Conservation (phyloP, 2,329 filamentous ascomycete genomes). For the Xylaria arbuscula region DNA sequence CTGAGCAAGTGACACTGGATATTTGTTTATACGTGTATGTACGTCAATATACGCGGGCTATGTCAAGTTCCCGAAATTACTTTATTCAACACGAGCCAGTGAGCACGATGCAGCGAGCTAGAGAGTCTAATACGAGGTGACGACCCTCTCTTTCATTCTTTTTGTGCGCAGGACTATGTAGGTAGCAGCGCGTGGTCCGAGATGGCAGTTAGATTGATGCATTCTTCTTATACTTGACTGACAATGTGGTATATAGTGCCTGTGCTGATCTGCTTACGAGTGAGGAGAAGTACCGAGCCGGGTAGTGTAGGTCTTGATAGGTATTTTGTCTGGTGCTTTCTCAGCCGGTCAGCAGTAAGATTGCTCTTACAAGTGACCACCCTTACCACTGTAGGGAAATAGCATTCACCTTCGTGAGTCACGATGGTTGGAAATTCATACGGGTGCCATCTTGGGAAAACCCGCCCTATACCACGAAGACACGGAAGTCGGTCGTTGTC, state of each 20-base stretch:
- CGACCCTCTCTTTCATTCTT: background rate
- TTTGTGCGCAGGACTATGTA: background rate
- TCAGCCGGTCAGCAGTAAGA: background rate
- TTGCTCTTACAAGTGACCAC: background rate
- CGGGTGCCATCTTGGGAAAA: background rate
- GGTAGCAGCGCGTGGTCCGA: background rate
- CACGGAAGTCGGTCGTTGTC: background rate
- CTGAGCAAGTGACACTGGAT: no score
- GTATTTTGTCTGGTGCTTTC: background rate
- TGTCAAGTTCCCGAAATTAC: no score
- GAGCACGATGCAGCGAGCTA: no score
- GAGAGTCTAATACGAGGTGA: background rate
- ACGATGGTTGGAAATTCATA: slow-evolving; percentile 8
- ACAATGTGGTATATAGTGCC: background rate
- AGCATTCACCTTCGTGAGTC: background rate
- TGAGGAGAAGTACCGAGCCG: no score
- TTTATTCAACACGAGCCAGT: no score
- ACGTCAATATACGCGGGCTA: no score
- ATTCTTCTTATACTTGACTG: background rate
- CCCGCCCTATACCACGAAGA: background rate
- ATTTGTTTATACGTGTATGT: no score
- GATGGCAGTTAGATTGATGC: background rate
- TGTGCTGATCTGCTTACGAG: background rate
- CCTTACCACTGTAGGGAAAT: background rate
- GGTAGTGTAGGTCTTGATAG: no score